phyloP scores from a whole-genome alignment of 148 eudicot genomes.

The Fallopia convolvulus region DNA sequence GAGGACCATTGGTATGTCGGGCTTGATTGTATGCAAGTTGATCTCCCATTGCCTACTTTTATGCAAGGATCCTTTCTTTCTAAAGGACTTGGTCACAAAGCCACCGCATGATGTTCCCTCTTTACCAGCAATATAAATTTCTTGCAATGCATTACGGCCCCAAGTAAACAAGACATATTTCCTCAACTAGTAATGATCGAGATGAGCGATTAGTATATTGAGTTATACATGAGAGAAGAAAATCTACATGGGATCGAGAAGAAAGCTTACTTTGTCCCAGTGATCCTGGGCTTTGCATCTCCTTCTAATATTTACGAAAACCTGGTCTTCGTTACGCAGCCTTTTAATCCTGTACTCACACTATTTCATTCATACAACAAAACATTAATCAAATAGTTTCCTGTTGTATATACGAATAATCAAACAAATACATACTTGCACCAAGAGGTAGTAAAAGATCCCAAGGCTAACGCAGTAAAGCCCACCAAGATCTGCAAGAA shows the following conservation, averaged over 20 bases:
- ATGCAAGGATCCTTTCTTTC: slow-evolving; percentile 29
- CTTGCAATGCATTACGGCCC: slow-evolving; percentile 46
- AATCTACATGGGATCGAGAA: background rate
- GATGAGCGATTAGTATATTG: background rate
- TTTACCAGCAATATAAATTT: slow-evolving; percentile 15
- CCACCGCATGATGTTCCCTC: slow-evolving; percentile 38
- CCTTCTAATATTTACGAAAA: slow-evolving; percentile 52
- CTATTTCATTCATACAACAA: slow-evolving; percentile 19
- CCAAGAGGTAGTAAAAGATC: slow-evolving; percentile 76
- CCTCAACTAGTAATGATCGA: slow-evolving; percentile 42
- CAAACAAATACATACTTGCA: slow-evolving; percentile 60
- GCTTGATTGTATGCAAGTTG: slow-evolving; percentile 34
- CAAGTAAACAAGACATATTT: slow-evolving; percentile 75
- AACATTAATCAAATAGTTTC: background rate
- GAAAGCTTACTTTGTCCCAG: slow-evolving; percentile 66
- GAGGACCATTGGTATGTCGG: slow-evolving; percentile 26
- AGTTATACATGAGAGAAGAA: too few relatives aligned
- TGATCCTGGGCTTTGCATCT: slow-evolving; percentile 64
- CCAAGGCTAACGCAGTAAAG: slow-evolving; percentile 81
- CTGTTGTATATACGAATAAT: background rate
- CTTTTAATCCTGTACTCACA: slow-evolving; percentile 79
- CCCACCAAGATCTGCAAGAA: slow-evolving; percentile 92
- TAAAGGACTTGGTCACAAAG: slow-evolving; percentile 14
- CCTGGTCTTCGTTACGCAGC: slow-evolving; percentile 67
- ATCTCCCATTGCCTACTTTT: slow-evolving; percentile 31